Percentiles rank a stretch among this genome's conserved stretches.
Evolutionary conservation across 306 rosid species (phyloP).

Genomic region (Trichosanthes cucumerina): DNA sequence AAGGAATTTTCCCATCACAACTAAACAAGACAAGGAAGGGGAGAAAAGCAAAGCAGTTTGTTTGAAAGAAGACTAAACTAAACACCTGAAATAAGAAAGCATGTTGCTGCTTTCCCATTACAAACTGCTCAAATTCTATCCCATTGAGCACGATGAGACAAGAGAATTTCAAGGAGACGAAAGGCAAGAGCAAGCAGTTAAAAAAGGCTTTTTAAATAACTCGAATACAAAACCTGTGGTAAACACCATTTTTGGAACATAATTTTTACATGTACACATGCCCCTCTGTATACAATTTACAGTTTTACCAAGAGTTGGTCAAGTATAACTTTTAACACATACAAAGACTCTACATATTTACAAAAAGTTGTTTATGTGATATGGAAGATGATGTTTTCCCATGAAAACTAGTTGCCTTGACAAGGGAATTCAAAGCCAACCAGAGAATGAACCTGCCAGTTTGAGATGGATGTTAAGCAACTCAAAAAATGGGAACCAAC

Average conservation of each 20-base stretch:
- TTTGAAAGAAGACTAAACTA: neutral
- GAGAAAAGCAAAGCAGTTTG: neutral
- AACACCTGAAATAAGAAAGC: neutral
- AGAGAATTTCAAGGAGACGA: neutral
- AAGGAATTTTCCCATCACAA: too few relatives aligned
- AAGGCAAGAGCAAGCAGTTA: neutral
- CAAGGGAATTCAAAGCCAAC: neutral
- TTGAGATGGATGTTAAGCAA: neutral
- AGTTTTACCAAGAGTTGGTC: neutral
- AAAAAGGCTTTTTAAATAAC: neutral
- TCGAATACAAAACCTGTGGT: neutral
- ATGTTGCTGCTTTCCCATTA: neutral
- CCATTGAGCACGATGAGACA: neutral
- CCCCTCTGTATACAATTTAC: neutral
- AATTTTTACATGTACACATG: neutral
- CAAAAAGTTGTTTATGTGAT: neutral
- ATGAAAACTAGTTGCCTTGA: neutral
- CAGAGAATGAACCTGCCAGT: neutral
- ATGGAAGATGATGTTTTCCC: neutral
- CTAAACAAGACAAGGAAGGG: too few relatives aligned
- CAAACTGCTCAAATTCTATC: neutral
- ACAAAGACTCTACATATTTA: neutral
- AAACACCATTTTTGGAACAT: neutral
- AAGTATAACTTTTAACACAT: neutral
- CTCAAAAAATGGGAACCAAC: conserved; percentile 49